phyloP scores from a whole-genome alignment of 306 rosid genomes.

The Acacia crassicarpa region DNA sequence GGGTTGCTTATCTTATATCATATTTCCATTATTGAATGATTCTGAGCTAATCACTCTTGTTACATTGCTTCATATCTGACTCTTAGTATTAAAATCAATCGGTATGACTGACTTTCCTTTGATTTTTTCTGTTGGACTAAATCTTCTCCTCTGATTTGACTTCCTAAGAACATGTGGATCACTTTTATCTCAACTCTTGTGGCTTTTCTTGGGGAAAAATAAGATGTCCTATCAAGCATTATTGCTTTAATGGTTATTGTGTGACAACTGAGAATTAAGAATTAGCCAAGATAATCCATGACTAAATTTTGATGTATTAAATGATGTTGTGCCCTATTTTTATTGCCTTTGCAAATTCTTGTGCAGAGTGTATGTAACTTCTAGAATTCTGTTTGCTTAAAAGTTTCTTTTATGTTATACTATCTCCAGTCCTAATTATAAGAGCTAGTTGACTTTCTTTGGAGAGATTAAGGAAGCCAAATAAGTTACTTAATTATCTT shows the following conservation, averaged over 20 bases:
- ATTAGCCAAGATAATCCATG: background rate
- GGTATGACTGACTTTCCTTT: constrained; percentile 8
- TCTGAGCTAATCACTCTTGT: constrained; percentile 10
- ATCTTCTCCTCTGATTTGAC: constrained; percentile 25
- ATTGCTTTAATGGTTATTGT: too few relatives aligned
- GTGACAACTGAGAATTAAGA: too few relatives aligned
- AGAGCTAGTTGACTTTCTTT: too few relatives aligned
- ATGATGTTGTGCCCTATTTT: constrained; percentile 1
- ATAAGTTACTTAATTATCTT: too few relatives aligned
- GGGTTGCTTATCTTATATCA: too few relatives aligned
- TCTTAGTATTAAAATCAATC: background rate
- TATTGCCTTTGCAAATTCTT: constrained; percentile 18
- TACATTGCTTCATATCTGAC: constrained; percentile 15
- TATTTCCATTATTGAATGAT: constrained; percentile 18
- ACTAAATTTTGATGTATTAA: constrained; percentile 9
- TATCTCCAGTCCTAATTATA: too few relatives aligned
- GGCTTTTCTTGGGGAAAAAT: background rate
- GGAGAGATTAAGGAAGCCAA: too few relatives aligned
- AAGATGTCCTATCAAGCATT: background rate
- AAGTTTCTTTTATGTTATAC: constrained; percentile 17
- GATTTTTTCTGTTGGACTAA: constrained; percentile 3
- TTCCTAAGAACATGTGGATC: constrained; percentile 88
- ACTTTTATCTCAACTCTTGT: constrained; percentile 28
- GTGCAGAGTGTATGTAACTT: background rate
- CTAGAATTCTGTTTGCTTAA: background rate